These are phyloP conservation scores for Solanum appendiculatum DNA, from an alignment of 257 asterid species.

Conservation along the genomic window DNA sequence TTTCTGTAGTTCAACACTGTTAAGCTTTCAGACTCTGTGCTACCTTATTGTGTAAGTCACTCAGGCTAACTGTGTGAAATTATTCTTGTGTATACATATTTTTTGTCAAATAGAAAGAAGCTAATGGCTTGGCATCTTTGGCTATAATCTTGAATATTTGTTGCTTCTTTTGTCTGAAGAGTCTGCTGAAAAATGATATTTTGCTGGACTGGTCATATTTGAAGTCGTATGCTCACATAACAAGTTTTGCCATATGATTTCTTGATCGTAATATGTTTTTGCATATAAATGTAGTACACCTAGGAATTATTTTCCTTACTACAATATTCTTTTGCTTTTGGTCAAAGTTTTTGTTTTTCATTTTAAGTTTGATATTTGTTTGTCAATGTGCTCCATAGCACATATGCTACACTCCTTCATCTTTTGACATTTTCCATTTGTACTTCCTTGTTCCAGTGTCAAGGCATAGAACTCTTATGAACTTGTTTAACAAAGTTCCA, in stretches of 20 bases:
- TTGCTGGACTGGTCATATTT: background rate
- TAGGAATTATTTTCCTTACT: background rate
- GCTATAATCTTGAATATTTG: background rate
- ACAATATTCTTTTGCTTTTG: background rate
- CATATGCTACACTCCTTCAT: background rate
- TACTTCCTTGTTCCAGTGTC: constrained; percentile 11
- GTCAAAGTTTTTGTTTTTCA: background rate
- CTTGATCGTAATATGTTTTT: background rate
- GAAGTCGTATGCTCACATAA: background rate
- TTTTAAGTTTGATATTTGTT: background rate
- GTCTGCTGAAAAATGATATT: background rate
- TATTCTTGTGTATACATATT: background rate
- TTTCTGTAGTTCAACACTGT: background rate
- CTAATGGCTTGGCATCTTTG: background rate
- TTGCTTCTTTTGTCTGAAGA: background rate
- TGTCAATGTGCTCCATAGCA: background rate
- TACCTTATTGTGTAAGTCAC: background rate
- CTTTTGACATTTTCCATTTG: background rate
- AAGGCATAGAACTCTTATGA: constrained; percentile 14
- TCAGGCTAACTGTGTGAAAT: background rate
- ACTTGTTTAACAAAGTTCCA: constrained; percentile 7
- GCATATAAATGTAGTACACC: background rate
- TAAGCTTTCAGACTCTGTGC: background rate
- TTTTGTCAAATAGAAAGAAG: background rate
- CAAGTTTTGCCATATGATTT: background rate